Evolutionary conservation across 306 rosid genomes (phyloP), one percentile per base, ranked within the genome.

Genomic region (Senna siamea): DNA sequence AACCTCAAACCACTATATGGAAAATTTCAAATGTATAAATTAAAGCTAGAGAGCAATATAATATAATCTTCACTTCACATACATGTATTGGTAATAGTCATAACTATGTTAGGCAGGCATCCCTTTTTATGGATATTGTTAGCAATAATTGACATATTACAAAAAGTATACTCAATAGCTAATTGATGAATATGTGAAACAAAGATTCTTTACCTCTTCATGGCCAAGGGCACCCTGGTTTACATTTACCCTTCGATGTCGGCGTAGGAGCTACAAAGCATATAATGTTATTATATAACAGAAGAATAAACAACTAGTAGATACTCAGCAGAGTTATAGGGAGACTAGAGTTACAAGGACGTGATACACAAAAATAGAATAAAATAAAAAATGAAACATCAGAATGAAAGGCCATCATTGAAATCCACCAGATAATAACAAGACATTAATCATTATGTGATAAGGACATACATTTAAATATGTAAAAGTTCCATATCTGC

Each of bases 241-340:
- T 69, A 87, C 87, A 76, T 86, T 89, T 72, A 86, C 77, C 85
- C 97, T 84, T 57, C 96, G 89, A 80, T 88, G 92, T 79, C 98
- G 85, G 55, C 98, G 92, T 61, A 93, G 78, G 43, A 93, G 85
- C 98, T 93, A 87, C 80, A 82, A 78, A 85, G 57, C 75, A 79
- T 69, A 44, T 22, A 56, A 41, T 1, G 40, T 67, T 38, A 17
- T 23, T 60, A 62, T 15, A 18, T 41, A 55, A 53, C n/a, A 70
- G 52, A 50, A 64, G 18, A 70, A 74, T 58, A 48, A 69, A 41
- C 61, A 20, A 70, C 76, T 50, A 51, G 68, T 23, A 35, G 32
- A 59, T 12, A 78, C 23, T 37, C 59, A 12, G 17, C 57, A 17
- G 46, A 72, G 34, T 30, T 56, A 41, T 34, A 66, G 23, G 56